These are phyloP conservation scores for Urochloa ruziziensis DNA, from an alignment of 176 grass and related monocot genomes.

Conservation along the genomic window DNA sequence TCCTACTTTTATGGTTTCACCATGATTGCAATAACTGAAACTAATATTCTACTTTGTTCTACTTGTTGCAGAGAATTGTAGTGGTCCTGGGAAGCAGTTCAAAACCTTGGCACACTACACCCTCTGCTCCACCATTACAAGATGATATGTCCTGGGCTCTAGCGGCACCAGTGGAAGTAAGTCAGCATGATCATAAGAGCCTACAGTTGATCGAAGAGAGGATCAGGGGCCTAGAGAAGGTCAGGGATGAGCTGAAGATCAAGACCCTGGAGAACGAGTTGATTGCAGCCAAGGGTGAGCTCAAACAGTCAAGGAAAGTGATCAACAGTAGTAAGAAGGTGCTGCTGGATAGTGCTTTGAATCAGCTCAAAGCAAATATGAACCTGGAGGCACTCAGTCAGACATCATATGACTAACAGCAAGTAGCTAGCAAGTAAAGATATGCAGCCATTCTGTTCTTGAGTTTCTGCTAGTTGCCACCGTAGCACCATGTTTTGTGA, in stretches of 20 bases:
- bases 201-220: conserved; percentile 26
- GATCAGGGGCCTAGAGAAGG: conserved; percentile 25
- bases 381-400: conserved; percentile 30
- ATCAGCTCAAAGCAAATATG: conserved; percentile 33
- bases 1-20: not conserved
- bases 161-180: not conserved
- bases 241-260: conserved; percentile 35
- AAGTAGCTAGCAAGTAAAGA: not conserved
- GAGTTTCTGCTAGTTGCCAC: not conserved
- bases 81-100: conserved; percentile 27
- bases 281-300: conserved; percentile 21
- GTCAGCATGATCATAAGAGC: not conserved
- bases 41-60: not conserved
- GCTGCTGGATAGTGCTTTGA: conserved; percentile 29
- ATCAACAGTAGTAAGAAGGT: conserved; percentile 32
- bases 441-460: not conserved
- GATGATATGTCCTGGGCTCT: conserved; percentile 1
- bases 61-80: conserved; percentile 36
- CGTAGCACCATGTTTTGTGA: not conserved
- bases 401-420: not conserved
- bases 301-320: conserved; percentile 26
- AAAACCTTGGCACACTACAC: not conserved
- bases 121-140: conserved; percentile 43
- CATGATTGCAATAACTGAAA: not conserved
- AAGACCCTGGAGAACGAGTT: conserved; percentile 28